These are phyloP conservation scores for Tetradesmus lagerheimii DNA, from an alignment of 139 green algal species.

Conservation along the genomic window DNA sequence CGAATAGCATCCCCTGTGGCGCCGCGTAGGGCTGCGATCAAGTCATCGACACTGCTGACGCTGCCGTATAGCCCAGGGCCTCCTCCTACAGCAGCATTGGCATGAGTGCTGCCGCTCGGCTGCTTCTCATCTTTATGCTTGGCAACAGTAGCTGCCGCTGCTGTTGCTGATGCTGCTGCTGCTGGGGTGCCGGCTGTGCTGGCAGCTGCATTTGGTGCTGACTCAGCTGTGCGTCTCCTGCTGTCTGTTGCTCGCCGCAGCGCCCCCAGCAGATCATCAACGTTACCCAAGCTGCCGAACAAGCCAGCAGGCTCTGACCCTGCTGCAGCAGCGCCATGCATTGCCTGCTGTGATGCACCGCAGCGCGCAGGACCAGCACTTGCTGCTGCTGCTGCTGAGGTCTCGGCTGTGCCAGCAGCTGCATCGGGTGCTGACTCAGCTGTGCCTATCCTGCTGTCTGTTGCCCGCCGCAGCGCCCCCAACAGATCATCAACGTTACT, in stretches of 20 bases:
- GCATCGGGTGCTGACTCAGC: constrained; percentile 1
- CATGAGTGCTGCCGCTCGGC: not conserved
- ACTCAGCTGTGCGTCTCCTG: constrained; percentile 8
- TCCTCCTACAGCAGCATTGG: not conserved
- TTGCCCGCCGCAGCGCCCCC: not conserved
- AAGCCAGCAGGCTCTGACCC: not conserved
- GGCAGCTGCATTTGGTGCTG: not conserved
- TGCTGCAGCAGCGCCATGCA: too few species aligned
- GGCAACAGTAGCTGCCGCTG: not conserved
- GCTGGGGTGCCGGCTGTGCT: not conserved
- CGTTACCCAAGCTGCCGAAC: not conserved
- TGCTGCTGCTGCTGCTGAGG: not conserved
- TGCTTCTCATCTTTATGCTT: not conserved
- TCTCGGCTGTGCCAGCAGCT: not conserved
- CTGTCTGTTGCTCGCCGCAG: constrained; percentile 20
- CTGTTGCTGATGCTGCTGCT: not conserved
- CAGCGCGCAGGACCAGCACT: too few species aligned
- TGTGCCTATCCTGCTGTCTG: constrained; percentile 21
- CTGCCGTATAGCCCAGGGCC: not conserved
- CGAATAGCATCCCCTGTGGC: not conserved
- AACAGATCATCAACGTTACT: not conserved
- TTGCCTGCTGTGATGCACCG: too few species aligned
- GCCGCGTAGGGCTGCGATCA: not conserved
- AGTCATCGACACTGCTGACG: not conserved
- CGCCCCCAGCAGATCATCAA: not conserved